Evolutionary conservation across 768 basidiomycete genomes (phyloP).

Genomic region (Pisolithus marmoratus): DNA sequence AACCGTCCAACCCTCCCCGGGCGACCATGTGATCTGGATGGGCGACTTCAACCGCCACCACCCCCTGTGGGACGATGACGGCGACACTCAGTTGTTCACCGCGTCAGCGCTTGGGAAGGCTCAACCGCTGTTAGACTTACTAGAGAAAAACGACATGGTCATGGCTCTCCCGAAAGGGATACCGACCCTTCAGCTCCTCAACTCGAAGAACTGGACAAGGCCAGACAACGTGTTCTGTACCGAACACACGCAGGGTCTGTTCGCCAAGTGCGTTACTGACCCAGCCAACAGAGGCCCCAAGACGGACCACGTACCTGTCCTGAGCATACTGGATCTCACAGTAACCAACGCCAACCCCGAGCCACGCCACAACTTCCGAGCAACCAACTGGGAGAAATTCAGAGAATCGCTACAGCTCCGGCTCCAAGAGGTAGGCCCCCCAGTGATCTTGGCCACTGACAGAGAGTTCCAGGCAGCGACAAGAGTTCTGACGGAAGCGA

Average conservation of each 20-base stretch:
- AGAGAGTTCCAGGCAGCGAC: too few species aligned
- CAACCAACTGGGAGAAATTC: slow-evolving; percentile 7
- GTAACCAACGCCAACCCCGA: too few species aligned
- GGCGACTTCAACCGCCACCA: slow-evolving; percentile 24
- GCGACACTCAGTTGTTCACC: slow-evolving; percentile 7
- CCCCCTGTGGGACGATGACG: slow-evolving; percentile 16
- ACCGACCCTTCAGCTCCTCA: background rate
- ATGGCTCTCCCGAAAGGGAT: slow-evolving; percentile 2
- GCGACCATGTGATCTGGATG: slow-evolving; percentile 15
- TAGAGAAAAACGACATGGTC: slow-evolving; percentile 4
- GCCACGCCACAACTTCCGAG: slow-evolving; percentile 1
- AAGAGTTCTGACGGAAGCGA: too few species aligned
- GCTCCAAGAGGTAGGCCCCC: too few species aligned
- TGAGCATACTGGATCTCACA: background rate
- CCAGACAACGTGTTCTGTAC: slow-evolving; percentile 11
- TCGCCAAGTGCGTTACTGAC: background rate
- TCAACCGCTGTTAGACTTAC: background rate
- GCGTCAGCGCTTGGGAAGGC: background rate
- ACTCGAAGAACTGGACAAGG: slow-evolving; percentile 3
- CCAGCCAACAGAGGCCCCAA: background rate
- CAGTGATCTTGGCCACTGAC: too few species aligned
- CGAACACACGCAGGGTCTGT: fast-evolving
- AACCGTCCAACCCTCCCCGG: background rate
- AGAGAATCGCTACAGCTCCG: background rate
- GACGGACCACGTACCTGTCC: slow-evolving; percentile 10